Base-by-base conservation (phyloP, 208 protist genomes). In the Trypanosoma mega region DNA sequence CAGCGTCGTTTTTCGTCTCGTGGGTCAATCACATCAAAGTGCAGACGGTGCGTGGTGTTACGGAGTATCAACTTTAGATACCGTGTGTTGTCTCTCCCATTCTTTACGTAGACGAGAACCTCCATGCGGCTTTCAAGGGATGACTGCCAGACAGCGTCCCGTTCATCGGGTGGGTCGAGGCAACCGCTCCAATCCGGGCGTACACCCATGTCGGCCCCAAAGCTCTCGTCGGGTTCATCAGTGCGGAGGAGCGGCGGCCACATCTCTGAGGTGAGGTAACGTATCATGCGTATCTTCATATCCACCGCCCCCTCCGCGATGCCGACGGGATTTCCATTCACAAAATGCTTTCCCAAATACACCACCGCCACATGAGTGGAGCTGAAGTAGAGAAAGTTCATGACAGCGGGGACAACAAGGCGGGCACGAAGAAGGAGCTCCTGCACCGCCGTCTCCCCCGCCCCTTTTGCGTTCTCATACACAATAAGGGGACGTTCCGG, bases 351-450 rank as follows among this genome's bases (percentile, higher is more conserved):
- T 36, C 82, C 82, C 62, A 89, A 80, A 68, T 85, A 85, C 39
- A 83, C 72, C 7, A 83, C 78, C 0, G 75, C 72, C 18, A 81
- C 65, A 52, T 78, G 60, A 1, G 72, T 55, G 29, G 67, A 64
- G 56, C 67, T 66, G 55, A 88, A 88, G 61, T 78, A 88, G 29
- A 89, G 60, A 61, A 81, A 85, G 52, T 89, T 85, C 72, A 78
- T 82, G 20, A 89, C 64, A 16, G 82, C 78, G 0, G 82, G 78
- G 11, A 89, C 56, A 44, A 72, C 63, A 27, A 81, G 50, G 48
- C 69, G 66, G 2, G 78, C 82, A 52, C 73, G 67, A 3, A 46
- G 36, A 9, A 82, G 55, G 5, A 85, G 69, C 62, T 82, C 68
- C 12, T 56, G 36, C 23, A 80, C 65, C 12, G 53, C 63, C 7